phyloP scores from a whole-genome alignment of 2,329 filamentous ascomycete genomes.

The Knoxdaviesia proteae region DNA sequence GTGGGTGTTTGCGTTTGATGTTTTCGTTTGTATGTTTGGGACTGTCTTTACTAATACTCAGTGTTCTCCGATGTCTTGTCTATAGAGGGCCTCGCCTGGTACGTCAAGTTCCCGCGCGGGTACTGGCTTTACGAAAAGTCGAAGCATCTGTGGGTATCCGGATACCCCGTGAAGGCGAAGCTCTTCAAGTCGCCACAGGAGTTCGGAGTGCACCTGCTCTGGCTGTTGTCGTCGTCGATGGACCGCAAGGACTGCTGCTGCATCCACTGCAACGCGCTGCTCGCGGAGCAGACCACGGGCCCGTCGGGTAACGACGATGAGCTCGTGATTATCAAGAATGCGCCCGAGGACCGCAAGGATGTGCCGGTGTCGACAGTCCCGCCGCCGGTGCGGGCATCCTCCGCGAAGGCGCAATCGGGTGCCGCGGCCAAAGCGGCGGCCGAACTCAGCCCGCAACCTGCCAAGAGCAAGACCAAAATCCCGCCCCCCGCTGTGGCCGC shows the following conservation, averaged over 20 bases:
- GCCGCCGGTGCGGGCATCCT: conserved; percentile 1
- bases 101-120: conserved; percentile 21
- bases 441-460: not conserved
- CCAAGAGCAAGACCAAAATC: not conserved
- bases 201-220: conserved; percentile 29
- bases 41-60: not conserved
- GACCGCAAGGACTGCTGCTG: conserved; percentile 30
- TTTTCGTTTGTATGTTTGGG: not conserved
- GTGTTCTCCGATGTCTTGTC: not conserved
- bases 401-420: conserved; percentile 2
- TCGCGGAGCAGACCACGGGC: conserved; percentile 7
- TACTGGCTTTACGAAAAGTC: conserved; percentile 27
- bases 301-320: conserved; percentile 9
- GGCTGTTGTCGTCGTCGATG: conserved; percentile 25
- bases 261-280: conserved; percentile 22
- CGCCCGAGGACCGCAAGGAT: too few relatives aligned
- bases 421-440: conserved; percentile 1
- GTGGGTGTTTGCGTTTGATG: conserved; percentile 8
- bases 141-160: conserved; percentile 27
- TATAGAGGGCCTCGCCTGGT: conserved; percentile 21
- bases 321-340: too few relatives aligned
- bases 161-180: conserved; percentile 25
- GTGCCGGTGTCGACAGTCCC: not conserved
- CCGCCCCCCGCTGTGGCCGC: not conserved
- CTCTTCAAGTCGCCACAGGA: conserved; percentile 31